Conservation (phyloP, 352 stramenopile genomes). For the Phytopythium oedochilum region DNA sequence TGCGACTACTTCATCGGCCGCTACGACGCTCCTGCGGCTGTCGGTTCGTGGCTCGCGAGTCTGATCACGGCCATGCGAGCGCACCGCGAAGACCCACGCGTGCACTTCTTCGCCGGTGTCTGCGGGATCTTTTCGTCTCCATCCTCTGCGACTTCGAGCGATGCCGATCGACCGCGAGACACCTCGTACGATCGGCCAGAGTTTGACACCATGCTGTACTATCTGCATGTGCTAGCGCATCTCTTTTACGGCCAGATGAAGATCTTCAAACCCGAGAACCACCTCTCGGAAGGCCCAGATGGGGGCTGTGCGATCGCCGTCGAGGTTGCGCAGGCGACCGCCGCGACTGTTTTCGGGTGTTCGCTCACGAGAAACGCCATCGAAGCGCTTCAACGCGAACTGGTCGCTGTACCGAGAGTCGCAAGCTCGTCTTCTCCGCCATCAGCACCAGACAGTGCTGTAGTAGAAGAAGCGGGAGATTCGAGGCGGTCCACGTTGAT, state of each 20-base stretch:
- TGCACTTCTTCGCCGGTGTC: slow-evolving; percentile 53
- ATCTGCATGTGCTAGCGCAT: slow-evolving; percentile 53
- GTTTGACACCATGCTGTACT: slow-evolving; percentile 70
- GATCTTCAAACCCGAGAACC: slow-evolving; percentile 52
- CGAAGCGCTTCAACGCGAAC: slow-evolving; percentile 22
- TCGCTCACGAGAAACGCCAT: slow-evolving; percentile 33
- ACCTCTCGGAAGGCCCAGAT: slow-evolving; percentile 47
- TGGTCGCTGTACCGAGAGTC: slow-evolving; percentile 22
- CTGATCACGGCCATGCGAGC: slow-evolving; percentile 37
- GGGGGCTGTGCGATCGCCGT: slow-evolving; percentile 42
- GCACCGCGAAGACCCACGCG: slow-evolving; percentile 41
- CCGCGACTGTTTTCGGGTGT: slow-evolving; percentile 39
- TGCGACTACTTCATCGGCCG: slow-evolving; percentile 64
- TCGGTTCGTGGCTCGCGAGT: slow-evolving; percentile 47
- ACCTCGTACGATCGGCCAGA: slow-evolving; percentile 5
- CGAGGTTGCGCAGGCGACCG: slow-evolving; percentile 21
- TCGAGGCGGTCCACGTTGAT: not conserved
- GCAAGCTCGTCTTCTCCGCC: no score
- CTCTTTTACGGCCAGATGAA: slow-evolving; percentile 70
- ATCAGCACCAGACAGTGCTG: not conserved
- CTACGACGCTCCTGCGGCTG: slow-evolving; percentile 41
- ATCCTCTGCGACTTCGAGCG: not conserved
- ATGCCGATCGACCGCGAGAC: slow-evolving; percentile 1
- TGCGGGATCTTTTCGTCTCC: slow-evolving; percentile 22
- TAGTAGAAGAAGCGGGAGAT: no score